phyloP scores from a whole-genome alignment of 768 basidiomycete species.

The Pleurotus platypus region DNA sequence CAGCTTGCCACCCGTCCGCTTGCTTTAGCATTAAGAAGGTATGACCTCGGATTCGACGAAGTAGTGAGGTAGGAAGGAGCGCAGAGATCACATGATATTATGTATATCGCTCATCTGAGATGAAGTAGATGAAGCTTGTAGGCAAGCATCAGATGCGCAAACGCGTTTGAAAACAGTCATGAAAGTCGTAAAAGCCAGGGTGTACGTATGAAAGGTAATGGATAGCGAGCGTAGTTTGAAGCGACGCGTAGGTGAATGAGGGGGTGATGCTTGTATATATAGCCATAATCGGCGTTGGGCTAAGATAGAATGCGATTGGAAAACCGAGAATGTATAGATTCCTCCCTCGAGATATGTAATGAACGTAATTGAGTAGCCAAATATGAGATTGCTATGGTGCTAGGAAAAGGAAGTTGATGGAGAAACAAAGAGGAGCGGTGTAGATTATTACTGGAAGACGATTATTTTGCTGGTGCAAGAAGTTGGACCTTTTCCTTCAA shows the following conservation, averaged over 20 bases:
- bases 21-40: too few species aligned
- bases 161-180: background rate
- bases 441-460: background rate
- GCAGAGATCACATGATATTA: too few species aligned
- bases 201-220: background rate
- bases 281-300: constrained; percentile 1
- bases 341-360: constrained; percentile 6
- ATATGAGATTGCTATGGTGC: constrained; percentile 3
- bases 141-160: background rate
- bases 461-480: constrained; percentile 18
- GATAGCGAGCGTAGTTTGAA: constrained; percentile 10
- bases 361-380: background rate
- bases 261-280: constrained; percentile 6
- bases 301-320: background rate
- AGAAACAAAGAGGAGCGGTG: background rate
- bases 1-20: too few species aligned
- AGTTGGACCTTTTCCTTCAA: constrained; percentile 67
- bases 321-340: constrained; percentile 4
- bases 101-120: too few species aligned
- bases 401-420: background rate
- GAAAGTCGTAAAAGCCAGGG: background rate
- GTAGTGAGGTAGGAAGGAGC: too few species aligned
- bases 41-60: too few species aligned
- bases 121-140: background rate
- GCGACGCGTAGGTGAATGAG: constrained; percentile 7